A percentile compares a stretch with the other conserved stretches of the same genome.
phyloP scores from a whole-genome alignment of 208 protist genomes.

The Trypanosoma boissoni region DNA sequence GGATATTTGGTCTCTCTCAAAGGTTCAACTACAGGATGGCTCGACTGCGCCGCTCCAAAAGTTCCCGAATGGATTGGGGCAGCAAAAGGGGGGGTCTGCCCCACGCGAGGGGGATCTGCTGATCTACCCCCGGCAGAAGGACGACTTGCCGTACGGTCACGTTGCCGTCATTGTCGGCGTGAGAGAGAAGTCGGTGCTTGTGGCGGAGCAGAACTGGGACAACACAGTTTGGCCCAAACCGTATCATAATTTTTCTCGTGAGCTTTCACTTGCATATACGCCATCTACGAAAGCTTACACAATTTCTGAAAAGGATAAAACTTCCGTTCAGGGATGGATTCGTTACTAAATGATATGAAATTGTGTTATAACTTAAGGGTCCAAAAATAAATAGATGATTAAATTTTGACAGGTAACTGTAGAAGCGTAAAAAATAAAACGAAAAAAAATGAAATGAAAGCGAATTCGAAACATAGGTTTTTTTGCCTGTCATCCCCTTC shows the following conservation, averaged over 20 bases:
- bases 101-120: constrained; percentile 22
- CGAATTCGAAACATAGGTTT: no score
- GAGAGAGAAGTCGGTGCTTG: constrained; percentile 10
- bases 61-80: constrained; percentile 18
- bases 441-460: no score
- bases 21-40: constrained; percentile 9
- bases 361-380: neutral
- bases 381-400: no score
- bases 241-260: constrained; percentile 56
- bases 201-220: constrained; percentile 42
- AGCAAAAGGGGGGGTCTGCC: constrained; percentile 6
- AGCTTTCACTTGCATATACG: constrained; percentile 1
- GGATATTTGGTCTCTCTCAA: constrained; percentile 12
- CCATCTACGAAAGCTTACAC: neutral
- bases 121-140: constrained; percentile 16
- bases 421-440: neutral
- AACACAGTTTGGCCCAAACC: constrained; percentile 29
- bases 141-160: constrained; percentile 29
- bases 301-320: neutral
- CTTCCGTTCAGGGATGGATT: neutral
- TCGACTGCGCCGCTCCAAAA: constrained; percentile 1
- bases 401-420: no score
- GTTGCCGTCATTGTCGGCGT: constrained; percentile 35
- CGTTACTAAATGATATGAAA: neutral
- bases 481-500: no score